Base-by-base conservation (phyloP, 2,329 filamentous ascomycete genomes). In the Ceratocystis albifundus region DNA sequence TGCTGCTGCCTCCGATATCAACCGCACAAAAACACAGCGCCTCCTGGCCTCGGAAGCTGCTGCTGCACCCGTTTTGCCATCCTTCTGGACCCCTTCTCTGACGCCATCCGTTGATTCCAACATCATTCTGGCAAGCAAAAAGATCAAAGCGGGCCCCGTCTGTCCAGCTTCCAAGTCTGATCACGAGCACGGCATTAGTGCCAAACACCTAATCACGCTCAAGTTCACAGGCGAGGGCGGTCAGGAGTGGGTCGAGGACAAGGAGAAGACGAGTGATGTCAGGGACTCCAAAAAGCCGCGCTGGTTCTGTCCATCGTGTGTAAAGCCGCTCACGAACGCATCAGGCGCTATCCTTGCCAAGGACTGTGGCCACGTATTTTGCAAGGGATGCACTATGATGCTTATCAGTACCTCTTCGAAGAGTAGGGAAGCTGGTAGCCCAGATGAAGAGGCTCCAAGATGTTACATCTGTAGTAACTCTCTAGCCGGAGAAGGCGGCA, bases 351-450 rank as follows among this genome's bases (percentile, higher is more conserved):
- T 92, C 74, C 79, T 96, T 64, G 86, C 89, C 1, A 92, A 90
- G 74, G 89, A 89, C 0, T 99, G 93, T 72, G 93, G 93, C 0
- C 93, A 99, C 74, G 91, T 97, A 0, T 76, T 96, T 25, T 99
- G 93, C 75, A 87, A 64, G 17, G 48, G 50, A 12, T 88, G 71
- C 87, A 83, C 48, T 96, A 93, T 72, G 41, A 50, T 65, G 64
- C 68, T 69, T 7, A 87, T 92, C 17, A 83, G 86, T 65, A 82
- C 84, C 53, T 77, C 55, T 10, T 59, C 75, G 66, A 79, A 72
- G 17, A 30, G 61, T 1, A 48, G 12, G 70, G 79, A 75, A 67
- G 72, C 76, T 25, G 68, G 70, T 12, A 71, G 73, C 8, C 71
- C 75, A 0, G 79, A 81, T 1, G 75, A 76, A 8, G 76, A 90